Conservation (phyloP, 2,329 filamentous ascomycete species). For the Septoria petroselini region DNA sequence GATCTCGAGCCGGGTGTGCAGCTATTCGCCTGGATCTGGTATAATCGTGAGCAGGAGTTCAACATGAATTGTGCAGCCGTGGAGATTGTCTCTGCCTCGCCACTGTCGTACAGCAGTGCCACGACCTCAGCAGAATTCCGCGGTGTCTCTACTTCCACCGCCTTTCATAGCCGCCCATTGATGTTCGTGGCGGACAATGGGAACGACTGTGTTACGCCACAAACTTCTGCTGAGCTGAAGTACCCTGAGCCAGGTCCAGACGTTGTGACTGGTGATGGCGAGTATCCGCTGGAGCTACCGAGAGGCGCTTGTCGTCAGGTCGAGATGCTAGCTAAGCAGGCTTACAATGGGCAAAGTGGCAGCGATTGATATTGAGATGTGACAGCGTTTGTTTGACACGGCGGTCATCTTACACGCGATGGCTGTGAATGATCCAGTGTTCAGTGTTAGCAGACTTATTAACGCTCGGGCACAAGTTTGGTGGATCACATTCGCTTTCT, state of each 20-base stretch:
- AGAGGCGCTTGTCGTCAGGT: constrained; percentile 25
- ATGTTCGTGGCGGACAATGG: constrained; percentile 45
- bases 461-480: too few species aligned
- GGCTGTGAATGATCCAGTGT: too few species aligned
- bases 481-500: too few species aligned
- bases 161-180: constrained; percentile 41
- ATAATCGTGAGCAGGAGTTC: constrained; percentile 49
- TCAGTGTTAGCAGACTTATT: too few species aligned
- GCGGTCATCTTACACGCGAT: too few species aligned
- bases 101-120: background rate
- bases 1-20: constrained; percentile 44
- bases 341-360: constrained; percentile 12
- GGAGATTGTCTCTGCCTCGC: constrained; percentile 37
- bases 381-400: too few species aligned
- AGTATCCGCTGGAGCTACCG: constrained; percentile 44
- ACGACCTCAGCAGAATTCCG: too few species aligned
- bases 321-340: constrained; percentile 24
- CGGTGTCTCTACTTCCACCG: constrained; percentile 23
- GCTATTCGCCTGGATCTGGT: constrained; percentile 50
- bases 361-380: background rate
- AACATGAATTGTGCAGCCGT: constrained; percentile 49
- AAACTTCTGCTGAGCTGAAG: constrained; percentile 42
- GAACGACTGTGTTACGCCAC: constrained; percentile 41
- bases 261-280: constrained; percentile 45
- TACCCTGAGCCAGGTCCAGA: constrained; percentile 46